Evolutionary conservation across 164 flowering plant species (phyloP).

Genomic region (Piper betle): DNA sequence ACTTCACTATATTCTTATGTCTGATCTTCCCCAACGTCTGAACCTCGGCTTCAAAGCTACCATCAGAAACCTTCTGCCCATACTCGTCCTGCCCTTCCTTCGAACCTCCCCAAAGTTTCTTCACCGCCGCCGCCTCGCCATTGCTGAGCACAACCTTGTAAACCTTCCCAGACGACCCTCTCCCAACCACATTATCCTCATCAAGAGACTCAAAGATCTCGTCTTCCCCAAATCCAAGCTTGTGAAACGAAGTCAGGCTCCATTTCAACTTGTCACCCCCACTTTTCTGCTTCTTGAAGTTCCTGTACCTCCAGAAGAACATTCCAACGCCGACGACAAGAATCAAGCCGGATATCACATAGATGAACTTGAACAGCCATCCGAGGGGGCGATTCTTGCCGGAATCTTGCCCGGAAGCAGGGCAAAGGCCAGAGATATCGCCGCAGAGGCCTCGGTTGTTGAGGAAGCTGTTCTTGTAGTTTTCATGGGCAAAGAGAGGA

Average conservation of each 20-base stretch:
- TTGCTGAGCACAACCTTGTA: slow-evolving; percentile 50
- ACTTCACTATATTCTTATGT: slow-evolving; percentile 60
- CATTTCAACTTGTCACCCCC: slow-evolving; percentile 33
- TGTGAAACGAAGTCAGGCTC: slow-evolving; percentile 55
- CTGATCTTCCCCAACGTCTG: slow-evolving; percentile 58
- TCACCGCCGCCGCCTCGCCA: slow-evolving; percentile 61
- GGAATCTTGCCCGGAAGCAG: slow-evolving; percentile 1
- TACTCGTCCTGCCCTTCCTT: slow-evolving; percentile 12
- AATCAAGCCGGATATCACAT: slow-evolving; percentile 37
- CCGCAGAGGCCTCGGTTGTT: slow-evolving; percentile 56
- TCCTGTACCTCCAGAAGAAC: slow-evolving; percentile 35
- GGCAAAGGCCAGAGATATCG: slow-evolving; percentile 30
- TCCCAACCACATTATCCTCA: slow-evolving; percentile 57
- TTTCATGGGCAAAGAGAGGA: slow-evolving; percentile 28
- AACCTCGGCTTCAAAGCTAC: slow-evolving; percentile 50
- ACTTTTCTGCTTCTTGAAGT: slow-evolving; percentile 29
- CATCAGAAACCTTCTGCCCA: slow-evolving; percentile 11
- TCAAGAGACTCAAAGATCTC: slow-evolving; percentile 42
- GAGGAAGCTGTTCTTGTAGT: slow-evolving; percentile 33
- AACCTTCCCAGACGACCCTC: slow-evolving; percentile 62
- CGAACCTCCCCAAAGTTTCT: slow-evolving; percentile 36
- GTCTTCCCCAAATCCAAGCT: slow-evolving; percentile 47
- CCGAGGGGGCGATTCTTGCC: slow-evolving; percentile 1
- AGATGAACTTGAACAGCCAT: slow-evolving; percentile 45
- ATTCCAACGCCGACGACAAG: slow-evolving; percentile 35